Percentiles rank a stretch among this genome's conserved stretches.
Conservation (phyloP, 2,329 filamentous ascomycete species). For the Trichophyton mentagrophytes region DNA sequence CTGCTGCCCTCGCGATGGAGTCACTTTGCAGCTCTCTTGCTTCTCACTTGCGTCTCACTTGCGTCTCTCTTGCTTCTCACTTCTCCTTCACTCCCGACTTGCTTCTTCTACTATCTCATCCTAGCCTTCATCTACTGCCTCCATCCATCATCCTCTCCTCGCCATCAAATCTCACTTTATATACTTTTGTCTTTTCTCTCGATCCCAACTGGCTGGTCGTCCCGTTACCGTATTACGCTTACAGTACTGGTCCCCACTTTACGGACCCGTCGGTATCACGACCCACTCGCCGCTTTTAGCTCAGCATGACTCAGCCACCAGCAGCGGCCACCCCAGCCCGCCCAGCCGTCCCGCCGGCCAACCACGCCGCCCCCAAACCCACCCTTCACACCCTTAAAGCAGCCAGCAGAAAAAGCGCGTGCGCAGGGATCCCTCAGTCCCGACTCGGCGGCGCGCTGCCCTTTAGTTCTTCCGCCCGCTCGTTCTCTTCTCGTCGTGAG, state of each 20-base stretch:
- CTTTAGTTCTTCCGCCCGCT: neutral
- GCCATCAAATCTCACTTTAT: neutral
- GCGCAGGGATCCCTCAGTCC: neutral
- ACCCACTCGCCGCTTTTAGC: neutral
- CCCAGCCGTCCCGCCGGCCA: neutral
- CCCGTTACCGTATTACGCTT: neutral
- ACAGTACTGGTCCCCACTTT: neutral
- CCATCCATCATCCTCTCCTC: neutral
- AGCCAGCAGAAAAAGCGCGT: slow-evolving; percentile 4
- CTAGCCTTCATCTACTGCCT: neutral
- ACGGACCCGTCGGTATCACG: neutral
- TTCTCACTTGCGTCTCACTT: neutral
- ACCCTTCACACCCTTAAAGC: neutral
- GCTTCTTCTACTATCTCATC: too few species aligned
- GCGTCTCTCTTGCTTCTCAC: too few species aligned
- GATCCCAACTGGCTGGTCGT: neutral
- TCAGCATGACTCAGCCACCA: neutral
- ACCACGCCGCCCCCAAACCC: too few species aligned
- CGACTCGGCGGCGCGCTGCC: neutral
- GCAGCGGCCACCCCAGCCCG: neutral
- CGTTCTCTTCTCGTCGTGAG: too few species aligned
- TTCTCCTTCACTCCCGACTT: too few species aligned
- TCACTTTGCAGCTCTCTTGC: neutral
- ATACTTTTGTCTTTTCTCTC: neutral
- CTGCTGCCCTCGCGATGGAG: too few species aligned